Percentiles rank a stretch among this genome's conserved stretches.
These are phyloP conservation scores for Backusella westeae DNA, from an alignment of 192 early-diverging fungal genomes.

Conservation along the genomic window DNA sequence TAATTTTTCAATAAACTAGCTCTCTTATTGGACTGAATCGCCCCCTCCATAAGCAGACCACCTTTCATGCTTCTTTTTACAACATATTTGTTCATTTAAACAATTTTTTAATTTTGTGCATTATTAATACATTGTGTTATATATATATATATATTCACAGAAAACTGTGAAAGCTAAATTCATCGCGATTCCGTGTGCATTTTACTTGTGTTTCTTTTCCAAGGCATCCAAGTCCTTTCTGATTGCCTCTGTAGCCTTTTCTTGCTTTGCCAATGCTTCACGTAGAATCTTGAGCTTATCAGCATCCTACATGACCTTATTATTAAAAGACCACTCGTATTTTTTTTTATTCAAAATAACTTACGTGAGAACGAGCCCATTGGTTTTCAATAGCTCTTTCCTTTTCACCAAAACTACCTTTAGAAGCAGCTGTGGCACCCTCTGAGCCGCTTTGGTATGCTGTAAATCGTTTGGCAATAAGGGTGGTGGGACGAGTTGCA, in stretches of 20 bases:
- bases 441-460: not conserved
- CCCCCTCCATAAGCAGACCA: too few species aligned
- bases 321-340: not conserved
- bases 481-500: not conserved
- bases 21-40: too few species aligned
- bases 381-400: conserved; percentile 39
- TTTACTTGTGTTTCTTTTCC: conserved; percentile 13
- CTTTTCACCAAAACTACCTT: conserved; percentile 30
- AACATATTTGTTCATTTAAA: not conserved
- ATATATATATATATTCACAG: not conserved
- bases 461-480: not conserved
- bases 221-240: conserved; percentile 33
- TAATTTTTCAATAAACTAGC: too few species aligned
- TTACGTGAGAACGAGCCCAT: conserved; percentile 36
- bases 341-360: not conserved
- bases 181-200: not conserved
- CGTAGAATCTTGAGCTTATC: conserved; percentile 37
- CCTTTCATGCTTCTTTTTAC: not conserved
- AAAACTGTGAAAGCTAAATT: not conserved
- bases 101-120: not conserved
- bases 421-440: conserved; percentile 22
- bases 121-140: not conserved
- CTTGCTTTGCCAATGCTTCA: conserved; percentile 31
- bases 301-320: conserved; percentile 23
- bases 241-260: conserved; percentile 26